These are phyloP conservation scores for Suhomyces prunicola DNA, from an alignment of 805 yeast genomes.

Conservation along the genomic window DNA sequence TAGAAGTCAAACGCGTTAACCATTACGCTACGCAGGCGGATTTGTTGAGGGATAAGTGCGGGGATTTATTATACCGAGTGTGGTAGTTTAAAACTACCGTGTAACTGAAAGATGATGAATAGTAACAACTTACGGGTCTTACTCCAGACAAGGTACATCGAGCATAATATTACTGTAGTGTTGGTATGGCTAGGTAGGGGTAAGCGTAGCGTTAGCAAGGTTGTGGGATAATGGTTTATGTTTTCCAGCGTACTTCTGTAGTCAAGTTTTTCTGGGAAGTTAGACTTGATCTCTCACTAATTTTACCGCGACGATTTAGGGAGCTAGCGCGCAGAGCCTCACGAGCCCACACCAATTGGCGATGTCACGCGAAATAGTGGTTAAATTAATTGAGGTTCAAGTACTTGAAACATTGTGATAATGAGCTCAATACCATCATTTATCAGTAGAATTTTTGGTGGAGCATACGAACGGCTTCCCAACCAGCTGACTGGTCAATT, in stretches of 20 bases:
- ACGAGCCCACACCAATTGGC: neutral
- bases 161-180: neutral
- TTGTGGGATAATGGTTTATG: neutral
- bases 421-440: neutral
- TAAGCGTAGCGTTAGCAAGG: neutral
- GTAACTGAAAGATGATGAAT: too few relatives aligned
- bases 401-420: neutral
- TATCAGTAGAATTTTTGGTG: neutral
- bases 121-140: too few relatives aligned
- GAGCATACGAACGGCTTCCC: neutral
- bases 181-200: neutral
- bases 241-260: too few relatives aligned
- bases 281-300: neutral
- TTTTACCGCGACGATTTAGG: neutral
- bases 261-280: too few relatives aligned
- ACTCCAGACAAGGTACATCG: neutral
- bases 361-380: neutral
- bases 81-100: too few relatives aligned
- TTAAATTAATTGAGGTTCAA: neutral
- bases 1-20: conserved; percentile 67
- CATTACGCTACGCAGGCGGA: conserved; percentile 59
- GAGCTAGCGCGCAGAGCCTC: neutral
- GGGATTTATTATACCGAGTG: too few relatives aligned
- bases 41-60: neutral
- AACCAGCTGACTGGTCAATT: conserved; percentile 2